Percentiles rank a stretch among this genome's conserved stretches.
Evolutionary conservation across 129 eudicot genomes (phyloP).

Genomic region (Artemisia argyi): DNA sequence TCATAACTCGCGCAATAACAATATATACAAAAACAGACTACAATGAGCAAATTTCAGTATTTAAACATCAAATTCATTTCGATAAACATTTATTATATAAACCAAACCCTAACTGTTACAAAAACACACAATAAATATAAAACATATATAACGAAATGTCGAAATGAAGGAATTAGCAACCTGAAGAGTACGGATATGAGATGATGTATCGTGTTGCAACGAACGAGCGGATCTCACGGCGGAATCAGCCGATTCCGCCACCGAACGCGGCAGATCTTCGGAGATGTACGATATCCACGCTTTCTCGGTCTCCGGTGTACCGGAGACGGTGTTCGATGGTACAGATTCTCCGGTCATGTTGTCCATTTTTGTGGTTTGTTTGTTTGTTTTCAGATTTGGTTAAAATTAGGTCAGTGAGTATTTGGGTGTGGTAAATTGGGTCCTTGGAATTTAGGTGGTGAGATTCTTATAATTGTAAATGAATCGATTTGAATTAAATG

Average conservation of each 20-base stretch:
- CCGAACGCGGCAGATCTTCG: constrained; percentile 73
- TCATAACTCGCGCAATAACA: too few relatives aligned
- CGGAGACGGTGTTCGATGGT: constrained; percentile 21
- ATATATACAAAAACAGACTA: too few relatives aligned
- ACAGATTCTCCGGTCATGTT: constrained; percentile 31
- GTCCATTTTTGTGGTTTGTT: neutral
- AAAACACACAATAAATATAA: neutral
- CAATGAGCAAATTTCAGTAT: too few relatives aligned
- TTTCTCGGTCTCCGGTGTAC: constrained; percentile 15
- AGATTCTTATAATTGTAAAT: too few relatives aligned
- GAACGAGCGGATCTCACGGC: constrained; percentile 93
- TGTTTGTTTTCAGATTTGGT: too few relatives aligned
- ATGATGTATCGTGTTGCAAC: constrained; percentile 54
- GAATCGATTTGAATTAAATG: too few relatives aligned
- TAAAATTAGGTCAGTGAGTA: too few relatives aligned
- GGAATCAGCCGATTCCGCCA: constrained; percentile 71
- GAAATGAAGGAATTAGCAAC: constrained; percentile 13
- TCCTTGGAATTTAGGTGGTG: too few relatives aligned
- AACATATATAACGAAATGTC: neutral
- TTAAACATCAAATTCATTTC: too few relatives aligned
- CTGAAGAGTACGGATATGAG: constrained; percentile 59
- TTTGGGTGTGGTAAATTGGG: too few relatives aligned
- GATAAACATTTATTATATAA: too few relatives aligned
- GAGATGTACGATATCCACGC: constrained; percentile 59
- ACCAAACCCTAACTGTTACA: neutral